phyloP scores from a whole-genome alignment of 345 rosid species.

The Cardamine resedifolia region DNA sequence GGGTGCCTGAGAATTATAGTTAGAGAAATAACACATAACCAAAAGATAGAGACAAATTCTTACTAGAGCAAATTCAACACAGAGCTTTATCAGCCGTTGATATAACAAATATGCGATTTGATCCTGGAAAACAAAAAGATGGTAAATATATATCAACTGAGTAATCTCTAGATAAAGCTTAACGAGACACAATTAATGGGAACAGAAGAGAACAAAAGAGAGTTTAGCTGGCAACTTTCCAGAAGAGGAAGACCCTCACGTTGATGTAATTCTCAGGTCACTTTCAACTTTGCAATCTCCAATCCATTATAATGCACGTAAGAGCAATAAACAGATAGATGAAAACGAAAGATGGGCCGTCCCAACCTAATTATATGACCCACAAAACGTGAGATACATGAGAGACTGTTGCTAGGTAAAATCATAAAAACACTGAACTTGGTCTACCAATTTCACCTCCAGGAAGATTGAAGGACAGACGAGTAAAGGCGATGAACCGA shows the following conservation, averaged over 20 bases:
- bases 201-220: slow-evolving; percentile 31
- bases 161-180: slow-evolving; percentile 11
- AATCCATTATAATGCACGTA: slow-evolving; percentile 33
- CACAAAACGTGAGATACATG: slow-evolving; percentile 34
- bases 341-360: slow-evolving; percentile 38
- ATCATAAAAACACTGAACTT: slow-evolving; percentile 23
- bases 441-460: slow-evolving; percentile 36
- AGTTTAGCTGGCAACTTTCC: slow-evolving; percentile 39
- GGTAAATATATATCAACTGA: slow-evolving; percentile 4
- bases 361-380: slow-evolving; percentile 36
- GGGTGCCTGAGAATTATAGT: slow-evolving; percentile 8
- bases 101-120: slow-evolving; percentile 6
- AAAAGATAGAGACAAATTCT: slow-evolving; percentile 19
- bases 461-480: slow-evolving; percentile 24
- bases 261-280: slow-evolving; percentile 39
- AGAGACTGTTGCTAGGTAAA: slow-evolving; percentile 31
- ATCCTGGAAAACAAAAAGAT: slow-evolving; percentile 16
- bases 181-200: slow-evolving; percentile 18
- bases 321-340: slow-evolving; percentile 34
- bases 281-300: slow-evolving; percentile 35
- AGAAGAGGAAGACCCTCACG: slow-evolving; percentile 36
- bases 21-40: background rate
- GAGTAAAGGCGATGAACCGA: slow-evolving; percentile 20
- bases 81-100: slow-evolving; percentile 15
- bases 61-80: slow-evolving; percentile 11